Percentiles rank a stretch among this genome's conserved stretches.
These are phyloP conservation scores for Fallopia convolvulus DNA, from an alignment of 148 eudicot genomes.

Conservation along the genomic window DNA sequence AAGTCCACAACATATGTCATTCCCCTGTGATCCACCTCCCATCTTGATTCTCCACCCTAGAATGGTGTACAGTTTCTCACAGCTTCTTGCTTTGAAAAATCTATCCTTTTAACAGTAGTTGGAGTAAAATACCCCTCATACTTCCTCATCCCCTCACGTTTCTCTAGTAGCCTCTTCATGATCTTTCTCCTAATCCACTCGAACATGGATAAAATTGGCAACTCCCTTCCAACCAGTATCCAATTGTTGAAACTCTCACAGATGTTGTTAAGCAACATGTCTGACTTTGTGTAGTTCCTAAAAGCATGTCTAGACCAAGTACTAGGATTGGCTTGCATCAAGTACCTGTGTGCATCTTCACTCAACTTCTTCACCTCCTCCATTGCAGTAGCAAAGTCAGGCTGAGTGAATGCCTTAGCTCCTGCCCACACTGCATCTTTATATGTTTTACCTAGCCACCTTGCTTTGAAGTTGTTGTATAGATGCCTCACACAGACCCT, in stretches of 20 bases:
- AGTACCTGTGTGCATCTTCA: neutral
- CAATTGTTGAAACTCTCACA: neutral
- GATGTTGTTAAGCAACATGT: neutral
- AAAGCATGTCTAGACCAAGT: neutral
- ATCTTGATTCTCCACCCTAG: no score
- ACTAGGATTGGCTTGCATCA: neutral
- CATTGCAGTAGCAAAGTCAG: neutral
- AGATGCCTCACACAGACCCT: neutral
- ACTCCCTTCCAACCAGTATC: neutral
- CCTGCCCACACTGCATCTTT: neutral
- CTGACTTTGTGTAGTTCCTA: neutral
- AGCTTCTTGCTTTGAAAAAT: no score
- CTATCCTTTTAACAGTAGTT: no score
- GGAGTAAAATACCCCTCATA: no score
- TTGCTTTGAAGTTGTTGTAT: neutral
- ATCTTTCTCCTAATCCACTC: no score
- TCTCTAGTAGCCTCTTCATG: no score
- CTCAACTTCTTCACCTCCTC: neutral
- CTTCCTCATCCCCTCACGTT: no score
- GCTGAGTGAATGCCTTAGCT: neutral
- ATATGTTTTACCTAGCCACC: neutral
- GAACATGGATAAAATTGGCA: neutral
- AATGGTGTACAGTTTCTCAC: no score
- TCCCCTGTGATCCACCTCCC: no score
- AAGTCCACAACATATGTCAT: no score